Base-by-base conservation (phyloP, 495 filamentous ascomycete species). In the Aspergillus cavernicola region DNA sequence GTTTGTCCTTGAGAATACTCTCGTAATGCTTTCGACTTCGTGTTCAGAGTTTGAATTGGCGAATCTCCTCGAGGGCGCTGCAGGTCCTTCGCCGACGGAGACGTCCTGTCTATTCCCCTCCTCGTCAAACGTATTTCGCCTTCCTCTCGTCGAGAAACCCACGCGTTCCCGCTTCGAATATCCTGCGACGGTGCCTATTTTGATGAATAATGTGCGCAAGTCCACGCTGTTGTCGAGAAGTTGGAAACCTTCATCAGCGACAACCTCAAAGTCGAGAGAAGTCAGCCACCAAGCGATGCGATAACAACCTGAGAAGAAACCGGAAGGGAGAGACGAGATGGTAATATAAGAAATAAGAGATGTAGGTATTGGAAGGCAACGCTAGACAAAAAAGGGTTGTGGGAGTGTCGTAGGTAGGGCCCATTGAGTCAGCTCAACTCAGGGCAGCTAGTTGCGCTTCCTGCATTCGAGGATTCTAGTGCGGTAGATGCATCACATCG, bases 401-500 rank as follows among this genome's bases (percentile, higher is more conserved):
- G 56, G 60, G 57, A 53, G 41, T 55, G 53, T n/a, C n/a, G n/a
- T n/a, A n/a, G n/a, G n/a, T n/a, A n/a, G n/a, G n/a, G n/a, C n/a
- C n/a, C n/a, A n/a, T n/a, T n/a, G n/a, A n/a, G n/a, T n/a, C n/a
- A n/a, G n/a, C 28, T 39, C 52, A 32, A 46, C 49, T 52, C 33
- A 40, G 50, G 45, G 36, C 41, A 53, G 45, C 52, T 31, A 37
- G 53, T 23, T 56, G 55, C 57, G 59, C 52, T 53, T 40, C 40
- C 58, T 60, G 58, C 55, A 35, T 31, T 45, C 46, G 28, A 60
- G 51, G 39, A 45, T 48, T 58, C 52, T 51, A 56, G 61, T 40
- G 57, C 33, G 57, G 36, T 59, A 46, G 66, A 68, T 58, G 59
- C 53, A 58, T 68, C 66, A 68, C 64, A 68, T 68, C 58, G 32